These are phyloP conservation scores for Hemileia vastatrix DNA, from an alignment of 1,284 basidiomycete genomes.

Conservation along the genomic window DNA sequence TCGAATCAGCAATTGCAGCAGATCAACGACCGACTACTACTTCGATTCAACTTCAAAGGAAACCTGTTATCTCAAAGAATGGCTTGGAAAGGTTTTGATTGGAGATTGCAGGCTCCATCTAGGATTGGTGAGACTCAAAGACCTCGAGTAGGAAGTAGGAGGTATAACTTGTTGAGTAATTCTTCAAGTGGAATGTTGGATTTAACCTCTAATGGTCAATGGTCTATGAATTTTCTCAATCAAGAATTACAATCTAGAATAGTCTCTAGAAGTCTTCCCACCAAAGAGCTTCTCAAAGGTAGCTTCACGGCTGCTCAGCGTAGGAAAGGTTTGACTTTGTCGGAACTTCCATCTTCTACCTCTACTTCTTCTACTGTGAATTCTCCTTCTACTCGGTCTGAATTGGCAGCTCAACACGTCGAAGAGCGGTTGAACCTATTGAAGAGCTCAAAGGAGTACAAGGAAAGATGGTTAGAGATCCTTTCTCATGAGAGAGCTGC, in stretches of 20 bases:
- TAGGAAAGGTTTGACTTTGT: neutral
- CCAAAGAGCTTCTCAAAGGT: too few relatives aligned
- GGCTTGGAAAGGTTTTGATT: neutral
- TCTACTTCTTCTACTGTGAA: neutral
- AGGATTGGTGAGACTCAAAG: too few relatives aligned
- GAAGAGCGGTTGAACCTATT: neutral
- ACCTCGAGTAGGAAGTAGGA: too few relatives aligned
- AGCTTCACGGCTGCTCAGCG: neutral
- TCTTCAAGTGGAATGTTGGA: too few relatives aligned
- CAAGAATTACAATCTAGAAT: too few relatives aligned
- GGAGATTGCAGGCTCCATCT: neutral
- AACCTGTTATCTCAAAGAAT: neutral
- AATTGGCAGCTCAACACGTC: neutral
- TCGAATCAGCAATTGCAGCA: neutral
- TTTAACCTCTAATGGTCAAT: too few relatives aligned
- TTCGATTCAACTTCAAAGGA: too few relatives aligned
- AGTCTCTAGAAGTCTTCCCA: too few relatives aligned
- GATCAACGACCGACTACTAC: too few relatives aligned
- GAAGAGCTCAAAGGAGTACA: slow-evolving; percentile 24
- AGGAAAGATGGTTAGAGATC: slow-evolving; percentile 29
- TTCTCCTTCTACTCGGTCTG: neutral
- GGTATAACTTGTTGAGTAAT: too few relatives aligned
- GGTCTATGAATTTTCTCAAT: too few relatives aligned
- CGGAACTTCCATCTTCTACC: neutral
- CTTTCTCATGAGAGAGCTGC: slow-evolving; percentile 31